Percentiles rank a stretch among this genome's conserved stretches.
phyloP scores from a whole-genome alignment of 129 eudicot genomes.

The Chrysanthemum makinoi region DNA sequence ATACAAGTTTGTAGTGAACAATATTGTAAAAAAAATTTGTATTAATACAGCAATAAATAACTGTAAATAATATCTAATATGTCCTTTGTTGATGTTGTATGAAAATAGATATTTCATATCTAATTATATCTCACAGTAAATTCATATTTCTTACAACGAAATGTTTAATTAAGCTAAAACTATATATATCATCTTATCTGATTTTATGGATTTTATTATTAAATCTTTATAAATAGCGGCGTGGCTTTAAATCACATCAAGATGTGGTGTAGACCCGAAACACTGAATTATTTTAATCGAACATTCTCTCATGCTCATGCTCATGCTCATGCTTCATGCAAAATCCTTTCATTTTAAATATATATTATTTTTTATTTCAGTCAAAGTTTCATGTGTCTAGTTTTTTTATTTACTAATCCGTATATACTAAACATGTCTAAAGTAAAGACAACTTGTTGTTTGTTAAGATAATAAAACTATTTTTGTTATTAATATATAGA shows the following conservation, averaged over 20 bases:
- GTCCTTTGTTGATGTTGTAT: too few relatives aligned
- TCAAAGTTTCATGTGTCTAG: background rate
- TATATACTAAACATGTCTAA: too few relatives aligned
- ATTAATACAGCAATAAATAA: too few relatives aligned
- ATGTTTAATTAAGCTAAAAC: background rate
- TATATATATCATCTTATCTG: background rate
- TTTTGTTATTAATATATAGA: too few relatives aligned
- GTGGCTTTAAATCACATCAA: constrained; percentile 40
- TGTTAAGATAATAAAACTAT: too few relatives aligned
- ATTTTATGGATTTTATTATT: background rate
- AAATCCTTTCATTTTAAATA: background rate
- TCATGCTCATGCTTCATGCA: constrained; percentile 34
- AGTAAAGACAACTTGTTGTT: too few relatives aligned
- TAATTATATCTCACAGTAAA: too few relatives aligned
- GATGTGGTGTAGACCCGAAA: constrained; percentile 27
- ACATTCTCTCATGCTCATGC: constrained; percentile 39
- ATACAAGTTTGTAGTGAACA: background rate
- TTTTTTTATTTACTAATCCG: background rate
- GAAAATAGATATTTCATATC: too few relatives aligned
- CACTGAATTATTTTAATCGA: constrained; percentile 19
- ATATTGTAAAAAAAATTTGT: too few relatives aligned
- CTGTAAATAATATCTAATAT: too few relatives aligned
- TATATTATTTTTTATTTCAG: background rate
- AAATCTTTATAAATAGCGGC: constrained; percentile 30
- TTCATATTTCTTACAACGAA: background rate